Evolutionary conservation across 371 early-diverging fungal species (phyloP).

Genomic region (Apophysomyces sp.): DNA sequence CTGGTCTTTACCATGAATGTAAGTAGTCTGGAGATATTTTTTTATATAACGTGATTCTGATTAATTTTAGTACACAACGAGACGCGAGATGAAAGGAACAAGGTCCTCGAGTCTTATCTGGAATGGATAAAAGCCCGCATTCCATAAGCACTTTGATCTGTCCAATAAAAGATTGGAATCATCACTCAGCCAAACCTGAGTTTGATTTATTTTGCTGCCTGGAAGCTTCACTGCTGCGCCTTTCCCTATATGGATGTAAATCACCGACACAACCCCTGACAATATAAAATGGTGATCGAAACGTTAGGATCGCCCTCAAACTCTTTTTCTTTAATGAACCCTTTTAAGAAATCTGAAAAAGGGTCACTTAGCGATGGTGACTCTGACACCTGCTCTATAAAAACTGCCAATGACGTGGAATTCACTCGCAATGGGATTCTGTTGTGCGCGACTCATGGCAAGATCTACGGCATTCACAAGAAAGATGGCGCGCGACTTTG

Average conservation of each 20-base stretch:
- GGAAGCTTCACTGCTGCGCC: not conserved
- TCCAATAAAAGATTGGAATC: not conserved
- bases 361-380: not conserved
- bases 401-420: not conserved
- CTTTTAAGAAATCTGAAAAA: not conserved
- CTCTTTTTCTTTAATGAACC: not conserved
- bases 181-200: not conserved
- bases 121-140: slow-evolving; percentile 50
- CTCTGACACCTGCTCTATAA: not conserved
- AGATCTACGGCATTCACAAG: slow-evolving; percentile 37
- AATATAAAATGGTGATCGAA: not conserved
- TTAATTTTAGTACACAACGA: slow-evolving; percentile 49
- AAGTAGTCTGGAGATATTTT: slow-evolving; percentile 12
- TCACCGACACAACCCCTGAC: not conserved
- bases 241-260: not conserved
- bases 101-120: slow-evolving; percentile 48
- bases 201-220: not conserved
- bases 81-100: slow-evolving; percentile 36
- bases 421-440: slow-evolving; percentile 26
- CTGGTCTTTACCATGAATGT: slow-evolving; percentile 57
- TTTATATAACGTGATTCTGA: not conserved
- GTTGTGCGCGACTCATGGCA: slow-evolving; percentile 32
- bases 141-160: not conserved
- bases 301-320: not conserved
- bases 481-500: slow-evolving; percentile 27